Evolutionary conservation across 2,329 filamentous ascomycete genomes (phyloP).

Genomic region (Lomentospora prolificans): DNA sequence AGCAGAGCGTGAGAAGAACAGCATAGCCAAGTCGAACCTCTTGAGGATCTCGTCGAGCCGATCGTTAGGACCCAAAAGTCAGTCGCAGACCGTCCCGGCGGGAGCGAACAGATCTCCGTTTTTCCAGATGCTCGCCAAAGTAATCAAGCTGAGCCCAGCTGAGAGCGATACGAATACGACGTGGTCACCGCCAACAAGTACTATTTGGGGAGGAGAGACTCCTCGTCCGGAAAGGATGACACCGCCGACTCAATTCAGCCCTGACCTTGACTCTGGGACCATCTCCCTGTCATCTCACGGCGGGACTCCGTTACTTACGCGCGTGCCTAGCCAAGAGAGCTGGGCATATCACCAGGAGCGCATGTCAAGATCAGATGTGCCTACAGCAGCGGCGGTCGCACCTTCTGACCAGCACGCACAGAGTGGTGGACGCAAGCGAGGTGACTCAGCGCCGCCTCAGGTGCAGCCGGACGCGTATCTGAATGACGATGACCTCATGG

Average conservation of each 20-base stretch:
- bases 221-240: neutral
- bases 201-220: neutral
- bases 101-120: neutral
- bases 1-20: neutral
- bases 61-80: neutral
- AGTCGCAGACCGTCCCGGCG: neutral
- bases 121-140: neutral
- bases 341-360: slow-evolving; percentile 2
- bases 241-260: neutral
- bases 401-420: slow-evolving; percentile 10
- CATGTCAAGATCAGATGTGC: slow-evolving; percentile 1
- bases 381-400: slow-evolving; percentile 17
- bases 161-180: neutral
- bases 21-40: neutral
- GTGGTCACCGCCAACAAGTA: neutral
- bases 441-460: slow-evolving; percentile 2
- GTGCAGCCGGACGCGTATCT: slow-evolving; percentile 8
- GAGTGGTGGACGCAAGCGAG: neutral
- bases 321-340: slow-evolving; percentile 1
- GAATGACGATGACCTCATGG: slow-evolving; percentile 7
- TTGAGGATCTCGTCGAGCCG: neutral
- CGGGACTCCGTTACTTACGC: neutral
- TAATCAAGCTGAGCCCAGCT: neutral
- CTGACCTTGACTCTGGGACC: neutral
- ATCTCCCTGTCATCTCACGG: neutral